Evolutionary conservation across 106 monocot species (phyloP), one percentile per base, ranked within the genome.

Genomic region (Allium cepa): DNA sequence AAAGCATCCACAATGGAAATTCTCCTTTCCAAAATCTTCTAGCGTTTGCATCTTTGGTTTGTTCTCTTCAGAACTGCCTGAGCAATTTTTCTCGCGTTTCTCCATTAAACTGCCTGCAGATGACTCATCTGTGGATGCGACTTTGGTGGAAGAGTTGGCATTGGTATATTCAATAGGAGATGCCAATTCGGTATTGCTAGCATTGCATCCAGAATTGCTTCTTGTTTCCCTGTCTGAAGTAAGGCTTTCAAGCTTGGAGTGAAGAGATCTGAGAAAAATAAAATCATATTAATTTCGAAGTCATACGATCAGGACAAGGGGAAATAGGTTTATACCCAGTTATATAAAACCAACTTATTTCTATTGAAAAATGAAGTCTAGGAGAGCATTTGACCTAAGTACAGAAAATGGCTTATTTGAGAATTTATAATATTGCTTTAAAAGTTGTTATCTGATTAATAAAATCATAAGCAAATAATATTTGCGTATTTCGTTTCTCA

Each of bases 181-280:
- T 11, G 60, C 46, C 48, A 76, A 73, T 46, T 79, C 75, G 2
- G 75, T 62, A 22, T 49, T 73, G 48, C 67, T 74, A 28, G 79
- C 71, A 53, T 73, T 48, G 46, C 59, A 69, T 2, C 67, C 80
- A 27, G 36, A 64, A 70, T 69, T 70, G 15, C 53, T 49, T 0
- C 46, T 57, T 26, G 49, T 71, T 50, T 62, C 73, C 48, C 70
- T 70, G 50, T 73, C 71, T 46, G 73, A 56, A 62, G 73, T 87
- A 61, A 87, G 87, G 59, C 53, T 83, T 66, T 83, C 75, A 52
- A 87, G 70, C 72, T 80, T 80, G 45, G 78, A 72, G 56, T 83
- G 83, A 47, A 87, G 50, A 60, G 78, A 83, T 67, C 87, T 87
- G 77, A 72, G 18, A 8, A 46, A 61, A 75, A 56, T 36, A 36